Conservation (phyloP, 2,329 filamentous ascomycete genomes). For the Furcasterigmium sp. region DNA sequence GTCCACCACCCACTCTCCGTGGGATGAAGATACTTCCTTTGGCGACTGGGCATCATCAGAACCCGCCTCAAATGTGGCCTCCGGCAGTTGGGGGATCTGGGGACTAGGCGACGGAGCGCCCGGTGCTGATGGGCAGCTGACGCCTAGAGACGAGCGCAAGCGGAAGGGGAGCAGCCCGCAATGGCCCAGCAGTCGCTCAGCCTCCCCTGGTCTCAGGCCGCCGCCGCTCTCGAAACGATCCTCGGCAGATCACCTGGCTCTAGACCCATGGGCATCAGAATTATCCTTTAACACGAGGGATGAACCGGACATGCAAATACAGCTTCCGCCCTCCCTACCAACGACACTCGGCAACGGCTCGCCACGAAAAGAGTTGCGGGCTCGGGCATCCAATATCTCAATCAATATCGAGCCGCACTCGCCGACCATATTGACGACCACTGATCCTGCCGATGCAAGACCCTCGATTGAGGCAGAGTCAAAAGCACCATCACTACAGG, state of each 20-base stretch:
- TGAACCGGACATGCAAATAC: conserved; percentile 11
- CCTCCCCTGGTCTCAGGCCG: conserved; percentile 26
- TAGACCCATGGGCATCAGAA: conserved; percentile 36
- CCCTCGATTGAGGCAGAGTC: not conserved
- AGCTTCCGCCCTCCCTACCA: conserved; percentile 13
- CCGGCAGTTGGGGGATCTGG: conserved; percentile 26
- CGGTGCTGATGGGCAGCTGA: conserved; percentile 17
- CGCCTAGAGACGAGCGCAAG: conserved; percentile 23
- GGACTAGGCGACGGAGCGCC: conserved; percentile 8
- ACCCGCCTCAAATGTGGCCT: conserved; percentile 13
- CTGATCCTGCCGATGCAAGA: not conserved
- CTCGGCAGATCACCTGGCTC: conserved; percentile 28
- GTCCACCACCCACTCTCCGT: conserved; percentile 30
- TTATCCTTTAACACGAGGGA: conserved; percentile 15
- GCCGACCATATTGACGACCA: not conserved
- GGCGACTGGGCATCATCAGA: conserved; percentile 31
- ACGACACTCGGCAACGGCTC: not conserved
- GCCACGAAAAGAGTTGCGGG: not conserved
- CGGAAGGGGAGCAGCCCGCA: conserved; percentile 31
- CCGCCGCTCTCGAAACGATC: conserved; percentile 23
- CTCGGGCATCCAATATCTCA: not conserved
- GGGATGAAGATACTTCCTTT: conserved; percentile 32
- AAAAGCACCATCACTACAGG: conserved; percentile 4
- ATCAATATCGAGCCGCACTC: not conserved
- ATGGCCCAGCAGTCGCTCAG: conserved; percentile 31